Evolutionary conservation across 441 rosid species (phyloP).

Genomic region (Viola pubescens): DNA sequence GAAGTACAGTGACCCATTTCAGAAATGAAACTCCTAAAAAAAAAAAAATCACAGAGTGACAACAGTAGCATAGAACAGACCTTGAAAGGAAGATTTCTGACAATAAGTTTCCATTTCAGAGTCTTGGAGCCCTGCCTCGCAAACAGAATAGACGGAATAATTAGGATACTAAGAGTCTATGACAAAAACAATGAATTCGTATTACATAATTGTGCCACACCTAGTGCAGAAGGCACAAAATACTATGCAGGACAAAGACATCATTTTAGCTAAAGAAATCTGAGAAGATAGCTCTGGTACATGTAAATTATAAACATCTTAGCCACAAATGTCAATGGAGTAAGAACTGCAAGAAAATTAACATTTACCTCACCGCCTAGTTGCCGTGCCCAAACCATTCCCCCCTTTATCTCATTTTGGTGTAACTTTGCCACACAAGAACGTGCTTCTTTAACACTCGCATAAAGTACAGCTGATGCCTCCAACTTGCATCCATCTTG

Average conservation of each 20-base stretch:
- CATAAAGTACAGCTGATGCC: slow-evolving; percentile 81
- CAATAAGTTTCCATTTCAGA: slow-evolving; percentile 91
- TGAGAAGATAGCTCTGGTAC: background rate
- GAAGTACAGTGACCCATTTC: slow-evolving; percentile 18
- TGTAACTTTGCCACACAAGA: slow-evolving; percentile 54
- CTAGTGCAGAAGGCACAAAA: too few species aligned
- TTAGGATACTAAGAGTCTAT: slow-evolving; percentile 1
- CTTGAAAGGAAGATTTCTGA: slow-evolving; percentile 91
- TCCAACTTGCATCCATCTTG: slow-evolving; percentile 84
- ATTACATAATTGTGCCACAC: background rate
- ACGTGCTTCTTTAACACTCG: slow-evolving; percentile 76
- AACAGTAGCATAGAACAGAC: slow-evolving; percentile 25
- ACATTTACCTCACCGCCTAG: slow-evolving; percentile 89
- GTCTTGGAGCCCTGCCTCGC: slow-evolving; percentile 81
- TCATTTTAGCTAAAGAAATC: background rate
- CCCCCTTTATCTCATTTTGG: slow-evolving; percentile 63
- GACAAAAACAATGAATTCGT: too few species aligned
- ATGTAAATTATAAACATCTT: too few species aligned
- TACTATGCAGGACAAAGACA: background rate
- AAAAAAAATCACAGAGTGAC: slow-evolving; percentile 7
- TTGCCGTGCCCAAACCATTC: slow-evolving; percentile 85
- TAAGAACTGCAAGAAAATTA: background rate
- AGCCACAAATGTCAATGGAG: too few species aligned
- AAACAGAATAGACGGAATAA: slow-evolving; percentile 16
- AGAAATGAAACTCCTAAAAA: slow-evolving; percentile 17